These are phyloP conservation scores for Corymbia calophylla DNA, from an alignment of 441 rosid species.

Conservation along the genomic window DNA sequence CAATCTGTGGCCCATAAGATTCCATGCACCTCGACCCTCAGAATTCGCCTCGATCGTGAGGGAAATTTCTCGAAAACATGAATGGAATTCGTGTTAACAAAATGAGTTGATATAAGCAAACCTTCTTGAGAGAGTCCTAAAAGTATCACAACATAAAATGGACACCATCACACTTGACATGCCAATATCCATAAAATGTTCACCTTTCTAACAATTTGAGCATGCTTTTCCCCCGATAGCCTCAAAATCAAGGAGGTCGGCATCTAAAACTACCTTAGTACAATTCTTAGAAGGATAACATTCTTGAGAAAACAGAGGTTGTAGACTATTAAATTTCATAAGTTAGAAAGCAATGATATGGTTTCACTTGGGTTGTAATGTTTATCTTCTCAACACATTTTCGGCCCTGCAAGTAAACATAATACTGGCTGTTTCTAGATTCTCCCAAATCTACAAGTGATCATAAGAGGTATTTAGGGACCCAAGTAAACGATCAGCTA, in stretches of 20 bases:
- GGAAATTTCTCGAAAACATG: slow-evolving; percentile 50
- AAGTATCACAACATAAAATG: slow-evolving; percentile 30
- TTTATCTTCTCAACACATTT: slow-evolving; percentile 73
- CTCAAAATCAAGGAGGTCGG: slow-evolving; percentile 44
- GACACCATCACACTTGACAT: slow-evolving; percentile 74
- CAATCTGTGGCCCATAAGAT: slow-evolving; percentile 60
- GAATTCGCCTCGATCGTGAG: slow-evolving; percentile 78
- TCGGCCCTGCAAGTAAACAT: slow-evolving; percentile 86
- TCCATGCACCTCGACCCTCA: slow-evolving; percentile 85
- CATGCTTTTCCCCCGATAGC: slow-evolving; percentile 52
- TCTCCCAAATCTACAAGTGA: slow-evolving; percentile 58
- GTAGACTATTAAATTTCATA: not conserved
- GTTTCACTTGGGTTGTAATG: slow-evolving; percentile 70
- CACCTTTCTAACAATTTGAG: slow-evolving; percentile 54
- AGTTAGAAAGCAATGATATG: not conserved
- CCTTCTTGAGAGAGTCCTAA: not conserved
- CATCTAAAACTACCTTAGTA: slow-evolving; percentile 26
- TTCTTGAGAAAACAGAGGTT: not conserved
- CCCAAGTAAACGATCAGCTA: not conserved
- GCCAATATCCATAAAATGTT: slow-evolving; percentile 82
- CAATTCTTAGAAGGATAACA: slow-evolving; percentile 7
- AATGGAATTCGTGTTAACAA: not conserved
- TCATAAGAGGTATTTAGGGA: not conserved
- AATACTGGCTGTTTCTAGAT: slow-evolving; percentile 91
- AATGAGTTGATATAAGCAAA: not conserved